A percentile compares a stretch with the other conserved stretches of the same genome.
These are phyloP conservation scores for Stagonosporopsis cucurbitacearum DNA, from an alignment of 2,329 filamentous ascomycete genomes.

Conservation along the genomic window DNA sequence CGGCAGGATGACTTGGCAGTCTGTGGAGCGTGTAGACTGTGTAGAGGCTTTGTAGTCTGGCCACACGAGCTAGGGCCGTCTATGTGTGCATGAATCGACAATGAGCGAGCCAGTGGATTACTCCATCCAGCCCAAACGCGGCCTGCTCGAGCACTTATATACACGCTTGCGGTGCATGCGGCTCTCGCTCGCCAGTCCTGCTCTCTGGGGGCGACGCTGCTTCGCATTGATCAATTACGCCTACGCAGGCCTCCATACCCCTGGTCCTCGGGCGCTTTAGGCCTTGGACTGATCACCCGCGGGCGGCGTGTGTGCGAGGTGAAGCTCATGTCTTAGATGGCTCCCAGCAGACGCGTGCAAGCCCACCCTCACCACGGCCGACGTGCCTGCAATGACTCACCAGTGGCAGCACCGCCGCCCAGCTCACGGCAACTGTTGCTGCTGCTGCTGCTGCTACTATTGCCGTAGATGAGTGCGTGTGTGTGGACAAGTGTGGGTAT, in stretches of 20 bases:
- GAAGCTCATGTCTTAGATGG: slow-evolving; percentile 20
- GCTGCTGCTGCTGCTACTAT: too few species aligned
- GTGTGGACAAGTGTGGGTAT: too few species aligned
- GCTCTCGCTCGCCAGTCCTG: slow-evolving; percentile 15
- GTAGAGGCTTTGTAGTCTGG: background rate
- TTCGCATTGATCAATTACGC: slow-evolving; percentile 15
- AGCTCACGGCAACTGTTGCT: too few species aligned
- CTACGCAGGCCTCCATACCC: slow-evolving; percentile 16
- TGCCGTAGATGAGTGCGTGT: background rate
- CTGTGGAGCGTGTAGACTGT: too few species aligned
- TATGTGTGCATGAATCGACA: slow-evolving; percentile 3
- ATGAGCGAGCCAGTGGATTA: slow-evolving; percentile 4
- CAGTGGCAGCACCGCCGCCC: slow-evolving; percentile 7
- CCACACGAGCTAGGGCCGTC: too few species aligned
- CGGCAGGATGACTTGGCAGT: too few species aligned
- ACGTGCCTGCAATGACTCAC: slow-evolving; percentile 39
- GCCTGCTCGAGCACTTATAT: slow-evolving; percentile 13
- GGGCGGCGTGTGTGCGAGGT: slow-evolving; percentile 19
- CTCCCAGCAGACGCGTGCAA: slow-evolving; percentile 15
- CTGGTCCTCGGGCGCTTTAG: slow-evolving; percentile 14
- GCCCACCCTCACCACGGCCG: slow-evolving; percentile 14
- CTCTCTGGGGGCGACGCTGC: background rate
- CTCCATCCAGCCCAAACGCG: slow-evolving; percentile 9
- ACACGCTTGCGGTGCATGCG: slow-evolving; percentile 10
- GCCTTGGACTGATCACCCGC: slow-evolving; percentile 19